Evolutionary conservation across 129 eudicot genomes (phyloP).

Genomic region (Ambrosia trifida): DNA sequence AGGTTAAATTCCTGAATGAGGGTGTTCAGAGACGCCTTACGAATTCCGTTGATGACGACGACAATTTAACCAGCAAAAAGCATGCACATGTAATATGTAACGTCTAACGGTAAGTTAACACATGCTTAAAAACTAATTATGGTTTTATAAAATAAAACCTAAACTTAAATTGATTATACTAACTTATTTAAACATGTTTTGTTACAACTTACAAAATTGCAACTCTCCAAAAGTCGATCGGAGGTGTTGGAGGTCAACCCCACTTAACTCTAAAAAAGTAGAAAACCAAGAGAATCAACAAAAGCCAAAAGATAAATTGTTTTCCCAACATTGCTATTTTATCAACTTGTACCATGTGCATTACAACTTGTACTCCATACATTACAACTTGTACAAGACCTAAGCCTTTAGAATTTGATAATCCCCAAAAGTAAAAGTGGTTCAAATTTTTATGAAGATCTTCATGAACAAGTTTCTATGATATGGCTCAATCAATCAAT

Average conservation of each 20-base stretch:
- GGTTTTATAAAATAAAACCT: not conserved
- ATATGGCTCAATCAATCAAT: constrained; percentile 33
- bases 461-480: constrained; percentile 49
- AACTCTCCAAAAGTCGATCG: not conserved
- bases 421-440: constrained; percentile 25
- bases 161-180: not conserved
- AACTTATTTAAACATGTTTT: not conserved
- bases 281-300: constrained; percentile 41
- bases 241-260: constrained; percentile 37
- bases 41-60: no score
- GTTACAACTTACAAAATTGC: not conserved
- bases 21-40: no score
- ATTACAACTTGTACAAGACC: not conserved
- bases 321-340: constrained; percentile 1
- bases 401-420: not conserved
- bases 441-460: constrained; percentile 21
- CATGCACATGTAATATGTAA: not conserved
- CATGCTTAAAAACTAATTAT: not conserved
- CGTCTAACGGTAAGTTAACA: not conserved
- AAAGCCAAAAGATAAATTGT: constrained; percentile 24
- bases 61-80: no score
- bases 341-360: constrained; percentile 5
- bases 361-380: constrained; percentile 2
- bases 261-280: constrained; percentile 40
- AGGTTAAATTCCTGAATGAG: no score